phyloP scores from a whole-genome alignment of 1,139 yeast genomes.

The Magnusiomyces magnusii region DNA sequence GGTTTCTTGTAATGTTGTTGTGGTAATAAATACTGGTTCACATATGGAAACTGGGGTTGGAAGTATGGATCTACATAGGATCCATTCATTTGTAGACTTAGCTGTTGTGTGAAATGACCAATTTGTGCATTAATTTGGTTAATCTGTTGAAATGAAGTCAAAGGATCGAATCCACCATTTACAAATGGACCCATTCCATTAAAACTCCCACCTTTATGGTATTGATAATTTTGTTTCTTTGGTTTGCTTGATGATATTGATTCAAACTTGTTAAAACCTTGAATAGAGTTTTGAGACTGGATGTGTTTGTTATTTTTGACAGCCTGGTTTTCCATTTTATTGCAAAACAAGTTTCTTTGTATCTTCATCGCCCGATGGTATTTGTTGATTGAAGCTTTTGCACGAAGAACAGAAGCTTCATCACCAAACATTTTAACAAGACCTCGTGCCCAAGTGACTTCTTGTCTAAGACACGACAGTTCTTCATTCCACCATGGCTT shows the following conservation, averaged over 20 bases:
- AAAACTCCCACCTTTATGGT: neutral
- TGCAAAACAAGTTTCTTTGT: neutral
- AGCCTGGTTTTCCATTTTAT: neutral
- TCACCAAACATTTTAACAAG: constrained; percentile 3
- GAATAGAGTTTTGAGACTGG: neutral
- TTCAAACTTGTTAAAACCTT: neutral
- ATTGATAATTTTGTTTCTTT: neutral
- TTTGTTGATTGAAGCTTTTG: constrained; percentile 1
- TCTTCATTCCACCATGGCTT: constrained; percentile 6
- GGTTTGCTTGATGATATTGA: neutral
- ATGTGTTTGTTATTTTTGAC: neutral
- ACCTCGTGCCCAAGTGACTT: neutral
- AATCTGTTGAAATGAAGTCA: neutral
- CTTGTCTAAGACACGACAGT: neutral
- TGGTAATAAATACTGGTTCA: neutral
- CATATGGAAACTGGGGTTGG: neutral
- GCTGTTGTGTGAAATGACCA: neutral
- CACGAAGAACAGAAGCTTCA: constrained; percentile 1
- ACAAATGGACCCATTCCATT: neutral
- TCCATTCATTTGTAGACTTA: neutral
- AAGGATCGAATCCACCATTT: neutral
- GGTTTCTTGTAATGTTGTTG: neutral
- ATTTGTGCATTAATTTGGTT: neutral
- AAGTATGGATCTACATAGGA: neutral
- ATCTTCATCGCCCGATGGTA: neutral